phyloP scores from a whole-genome alignment of 352 stramenopile genomes.

The Globisporangium iwayamae region DNA sequence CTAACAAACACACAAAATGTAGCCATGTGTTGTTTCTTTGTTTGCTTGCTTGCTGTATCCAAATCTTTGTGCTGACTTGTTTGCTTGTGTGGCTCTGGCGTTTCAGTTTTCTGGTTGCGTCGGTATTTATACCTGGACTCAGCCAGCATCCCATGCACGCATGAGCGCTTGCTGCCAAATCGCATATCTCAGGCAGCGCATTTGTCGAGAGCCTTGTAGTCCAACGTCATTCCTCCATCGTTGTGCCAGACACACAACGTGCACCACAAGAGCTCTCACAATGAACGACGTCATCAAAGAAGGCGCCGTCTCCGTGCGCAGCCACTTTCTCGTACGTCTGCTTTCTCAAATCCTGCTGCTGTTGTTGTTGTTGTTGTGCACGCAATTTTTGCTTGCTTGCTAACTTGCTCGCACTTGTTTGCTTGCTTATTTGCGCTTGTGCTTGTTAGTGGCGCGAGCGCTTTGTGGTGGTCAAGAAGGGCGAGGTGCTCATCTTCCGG shows the following conservation, averaged over 20 bases:
- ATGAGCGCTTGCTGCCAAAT: not conserved
- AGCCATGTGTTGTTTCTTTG: slow-evolving; percentile 2
- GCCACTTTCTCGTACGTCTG: slow-evolving; percentile 55
- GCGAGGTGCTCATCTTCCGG: slow-evolving; percentile 45
- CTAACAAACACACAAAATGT: not conserved
- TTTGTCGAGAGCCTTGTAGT: not conserved
- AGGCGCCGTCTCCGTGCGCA: slow-evolving; percentile 52
- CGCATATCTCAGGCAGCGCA: not conserved
- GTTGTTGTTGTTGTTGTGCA: not conserved
- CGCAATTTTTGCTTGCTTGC: not conserved
- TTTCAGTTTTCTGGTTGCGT: not conserved
- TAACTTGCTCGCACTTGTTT: not conserved
- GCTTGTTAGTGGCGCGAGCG: slow-evolving; percentile 56
- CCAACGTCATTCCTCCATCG: not conserved
- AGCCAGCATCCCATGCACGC: not conserved
- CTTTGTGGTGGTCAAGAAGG: slow-evolving; percentile 48
- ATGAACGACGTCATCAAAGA: slow-evolving; percentile 43
- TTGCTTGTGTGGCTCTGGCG: not conserved
- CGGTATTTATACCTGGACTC: not conserved
- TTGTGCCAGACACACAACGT: not conserved
- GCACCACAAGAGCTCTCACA: not conserved
- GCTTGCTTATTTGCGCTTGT: not conserved
- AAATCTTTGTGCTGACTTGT: not conserved
- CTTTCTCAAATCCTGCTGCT: not conserved
- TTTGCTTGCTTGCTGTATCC: not conserved